These are phyloP conservation scores for Danielia reshetovae DNA, from an alignment of 805 yeast species.

Conservation along the genomic window DNA sequence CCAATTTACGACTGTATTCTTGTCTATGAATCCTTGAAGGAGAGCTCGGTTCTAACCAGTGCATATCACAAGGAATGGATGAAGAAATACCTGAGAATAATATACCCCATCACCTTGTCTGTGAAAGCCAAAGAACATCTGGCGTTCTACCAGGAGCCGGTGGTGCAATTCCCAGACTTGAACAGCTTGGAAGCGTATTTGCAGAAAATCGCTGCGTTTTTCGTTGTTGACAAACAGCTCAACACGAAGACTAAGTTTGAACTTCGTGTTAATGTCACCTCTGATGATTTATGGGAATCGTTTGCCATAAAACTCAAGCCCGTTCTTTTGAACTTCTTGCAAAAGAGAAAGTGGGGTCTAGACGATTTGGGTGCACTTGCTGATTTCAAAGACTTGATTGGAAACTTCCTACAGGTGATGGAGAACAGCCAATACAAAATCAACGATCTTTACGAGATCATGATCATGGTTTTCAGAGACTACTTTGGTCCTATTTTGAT, in stretches of 20 bases:
- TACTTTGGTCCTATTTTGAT: slow-evolving; percentile 56
- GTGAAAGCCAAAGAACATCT: slow-evolving; percentile 22
- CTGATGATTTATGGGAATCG: slow-evolving; percentile 74
- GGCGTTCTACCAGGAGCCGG: slow-evolving; percentile 27
- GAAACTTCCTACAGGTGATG: slow-evolving; percentile 69
- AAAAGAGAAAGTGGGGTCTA: slow-evolving; percentile 30
- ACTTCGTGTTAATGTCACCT: slow-evolving; percentile 56
- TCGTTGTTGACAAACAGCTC: slow-evolving; percentile 69
- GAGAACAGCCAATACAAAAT: slow-evolving; percentile 66
- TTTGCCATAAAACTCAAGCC: slow-evolving; percentile 57
- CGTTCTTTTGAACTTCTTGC: slow-evolving; percentile 46
- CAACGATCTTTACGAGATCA: slow-evolving; percentile 55
- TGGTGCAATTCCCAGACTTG: slow-evolving; percentile 26
- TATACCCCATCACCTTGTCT: slow-evolving; percentile 55
- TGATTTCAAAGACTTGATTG: slow-evolving; percentile 58
- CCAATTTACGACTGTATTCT: slow-evolving; percentile 79
- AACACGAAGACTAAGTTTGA: slow-evolving; percentile 60
- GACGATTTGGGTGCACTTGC: slow-evolving; percentile 41
- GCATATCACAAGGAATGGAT: slow-evolving; percentile 70
- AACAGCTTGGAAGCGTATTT: slow-evolving; percentile 51
- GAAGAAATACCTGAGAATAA: slow-evolving; percentile 63
- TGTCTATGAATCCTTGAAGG: slow-evolving; percentile 73
- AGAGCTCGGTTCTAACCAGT: slow-evolving; percentile 53
- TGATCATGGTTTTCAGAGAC: slow-evolving; percentile 53
- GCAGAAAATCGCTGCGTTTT: slow-evolving; percentile 66